These are phyloP conservation scores for Tulasnella sp. DNA, from an alignment of 768 basidiomycete species.

Conservation along the genomic window DNA sequence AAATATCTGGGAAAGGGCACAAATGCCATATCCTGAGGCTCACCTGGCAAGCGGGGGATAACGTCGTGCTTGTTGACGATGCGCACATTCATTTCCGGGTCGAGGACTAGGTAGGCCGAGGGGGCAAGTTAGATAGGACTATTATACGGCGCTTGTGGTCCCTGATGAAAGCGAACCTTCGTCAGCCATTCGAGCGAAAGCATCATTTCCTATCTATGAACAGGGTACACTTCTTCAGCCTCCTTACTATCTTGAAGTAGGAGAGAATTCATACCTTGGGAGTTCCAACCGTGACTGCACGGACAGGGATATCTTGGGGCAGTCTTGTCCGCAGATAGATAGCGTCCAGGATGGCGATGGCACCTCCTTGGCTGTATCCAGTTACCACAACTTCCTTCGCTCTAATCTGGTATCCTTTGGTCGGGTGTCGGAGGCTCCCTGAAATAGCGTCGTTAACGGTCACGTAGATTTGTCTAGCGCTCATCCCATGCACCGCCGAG, in stretches of 20 bases:
- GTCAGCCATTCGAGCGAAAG: neutral
- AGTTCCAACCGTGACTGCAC: neutral
- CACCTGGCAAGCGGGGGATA: no score
- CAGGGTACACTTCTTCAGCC: neutral
- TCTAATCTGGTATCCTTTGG: no score
- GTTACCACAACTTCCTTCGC: neutral
- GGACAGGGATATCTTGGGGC: neutral
- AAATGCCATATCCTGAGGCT: no score
- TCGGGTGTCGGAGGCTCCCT: no score
- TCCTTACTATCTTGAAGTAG: no score
- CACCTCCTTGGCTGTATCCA: neutral
- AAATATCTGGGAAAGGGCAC: neutral
- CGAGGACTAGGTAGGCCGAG: neutral
- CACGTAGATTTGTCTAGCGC: neutral
- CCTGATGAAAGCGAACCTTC: neutral
- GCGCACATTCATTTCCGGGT: neutral
- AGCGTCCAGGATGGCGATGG: neutral
- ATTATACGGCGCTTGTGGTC: no score
- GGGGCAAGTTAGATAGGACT: neutral
- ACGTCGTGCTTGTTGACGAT: neutral
- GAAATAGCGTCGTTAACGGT: neutral
- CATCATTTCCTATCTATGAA: neutral
- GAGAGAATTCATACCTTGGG: neutral
- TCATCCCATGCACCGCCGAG: neutral
- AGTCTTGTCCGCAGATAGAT: neutral